A percentile compares a stretch with the other conserved stretches of the same genome.
Evolutionary conservation across 768 basidiomycete species (phyloP).

Genomic region (Boletus reticuloceps): DNA sequence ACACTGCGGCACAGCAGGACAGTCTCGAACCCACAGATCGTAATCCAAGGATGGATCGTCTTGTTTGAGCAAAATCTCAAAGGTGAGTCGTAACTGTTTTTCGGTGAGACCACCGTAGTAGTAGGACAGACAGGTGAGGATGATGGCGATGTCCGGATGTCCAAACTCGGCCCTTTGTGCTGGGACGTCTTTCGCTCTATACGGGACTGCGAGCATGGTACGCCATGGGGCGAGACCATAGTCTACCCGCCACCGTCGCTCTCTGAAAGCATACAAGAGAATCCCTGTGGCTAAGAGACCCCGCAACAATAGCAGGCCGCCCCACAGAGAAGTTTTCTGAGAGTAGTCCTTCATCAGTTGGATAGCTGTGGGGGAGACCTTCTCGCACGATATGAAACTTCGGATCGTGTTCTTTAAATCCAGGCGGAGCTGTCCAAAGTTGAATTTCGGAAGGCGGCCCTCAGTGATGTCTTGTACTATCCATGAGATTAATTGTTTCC

Average conservation of each 20-base stretch:
- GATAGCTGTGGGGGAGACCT: not conserved
- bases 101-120: conserved; percentile 34
- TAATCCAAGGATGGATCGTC: conserved; percentile 35
- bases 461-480: conserved; percentile 16
- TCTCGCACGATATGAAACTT: conserved; percentile 22
- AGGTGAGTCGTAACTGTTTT: conserved; percentile 29
- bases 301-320: conserved; percentile 31
- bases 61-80: conserved; percentile 26
- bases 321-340: conserved; percentile 10
- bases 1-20: conserved; percentile 16
- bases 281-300: conserved; percentile 33
- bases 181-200: conserved; percentile 37
- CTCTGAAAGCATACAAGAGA: conserved; percentile 28
- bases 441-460: conserved; percentile 12
- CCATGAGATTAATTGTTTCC: conserved; percentile 9
- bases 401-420: conserved; percentile 3
- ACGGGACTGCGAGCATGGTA: conserved; percentile 37
- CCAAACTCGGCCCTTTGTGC: conserved; percentile 36
- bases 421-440: conserved; percentile 12
- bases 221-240: conserved; percentile 33
- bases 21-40: conserved; percentile 27
- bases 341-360: conserved; percentile 3
- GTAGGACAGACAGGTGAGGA: conserved; percentile 35
- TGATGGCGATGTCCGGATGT: conserved; percentile 34
- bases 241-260: conserved; percentile 38